Evolutionary conservation across 2,329 filamentous ascomycete genomes (phyloP), one percentile per base, ranked within the genome.

Genomic region (Pezicula neosporulosa): DNA sequence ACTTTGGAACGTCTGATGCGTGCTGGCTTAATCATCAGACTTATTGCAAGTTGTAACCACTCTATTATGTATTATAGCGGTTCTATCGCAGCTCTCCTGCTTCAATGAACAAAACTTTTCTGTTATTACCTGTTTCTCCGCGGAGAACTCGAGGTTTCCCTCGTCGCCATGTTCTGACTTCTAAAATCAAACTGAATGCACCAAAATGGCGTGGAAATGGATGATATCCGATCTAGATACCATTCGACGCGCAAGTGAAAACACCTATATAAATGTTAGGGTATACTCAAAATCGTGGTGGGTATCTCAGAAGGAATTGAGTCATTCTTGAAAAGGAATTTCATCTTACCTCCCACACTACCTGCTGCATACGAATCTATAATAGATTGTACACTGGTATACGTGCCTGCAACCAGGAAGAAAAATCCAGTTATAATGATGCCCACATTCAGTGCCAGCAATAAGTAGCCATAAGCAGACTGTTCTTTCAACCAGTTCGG

Each of bases 391-490:
- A 91, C 84, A 53, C 81, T 86, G 35, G 81, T 83, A 64, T 96
- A 96, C 3, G 91, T 97, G 36, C 92, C 92, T 1, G 78, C 88
- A 0, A 78, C 85, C 44, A 97, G 70, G 73, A 96, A 95, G 59
- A 92, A 82, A n/a, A 95, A 48, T 0, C 92, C 92, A 16, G 87
- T 82, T 2, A 78, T 27, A 52, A 94, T 91, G 53, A 96, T 81
- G 56, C 83, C 60, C 15, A 90, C 64, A 63, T 96, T 97, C 48
- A 94, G 67, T 0, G 72, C 69, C n/a, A 84, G 77, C 41, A 81
- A 79, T 7, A 80, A 44, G 48, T 73, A 76, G 35, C 78, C 77
- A 38, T 67, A 57, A 3, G 50, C 16, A 3, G 60, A 58, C 21
- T 63, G 56, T 27, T 66, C 60, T 9, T 51, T 46, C 5, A 67